Evolutionary conservation across 441 rosid species (phyloP), one percentile per base, ranked within the genome.

Genomic region (Corymbia calophylla): DNA sequence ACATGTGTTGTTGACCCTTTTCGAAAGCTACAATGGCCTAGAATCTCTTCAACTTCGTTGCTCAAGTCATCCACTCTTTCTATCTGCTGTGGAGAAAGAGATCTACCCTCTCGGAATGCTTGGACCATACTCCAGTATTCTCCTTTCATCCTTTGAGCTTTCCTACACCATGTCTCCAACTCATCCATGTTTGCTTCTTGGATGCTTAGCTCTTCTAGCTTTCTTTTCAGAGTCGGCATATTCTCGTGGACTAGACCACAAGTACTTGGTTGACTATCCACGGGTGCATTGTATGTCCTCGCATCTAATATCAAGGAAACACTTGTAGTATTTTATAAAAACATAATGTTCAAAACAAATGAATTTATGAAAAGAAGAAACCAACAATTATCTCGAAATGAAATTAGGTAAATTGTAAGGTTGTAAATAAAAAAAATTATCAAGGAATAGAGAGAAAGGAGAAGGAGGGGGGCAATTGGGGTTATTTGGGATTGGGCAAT

Each of bases 21-120:
- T 0, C 0, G 62, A 3, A 58, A 58, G 10, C 62, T 1, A 56
- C 0, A 23, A 58, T 58, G 62, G 62, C 62, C 62, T 23, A 58
- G 62, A 23, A 58, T 23, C 23, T 58, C 62, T 58, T 58, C 62
- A 58, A 58, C 62, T 58, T 58, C 62, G 9, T 58, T 58, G 62
- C 0, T 58, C 23, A 58, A 58, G 62, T 58, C 29, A 58, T 58
- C 62, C 29, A 58, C 29, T 58, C 62, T 58, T 23, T 58, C 10
- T 23, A 23, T 58, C 29, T 58, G 62, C 14, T 58, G 62, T 0
- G 13, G 14, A 58, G 62, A 27, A 58, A 58, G 62, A 23, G 62
- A 56, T 58, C 0, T 58, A 3, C 62, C 62, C 25, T 58, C 62
- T 58, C 62, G 62, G 62, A 23, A 58, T 58, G 62, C 62, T 0